Percentiles rank a stretch among this genome's conserved stretches.
phyloP scores from a whole-genome alignment of 148 eudicot genomes.

The Fagopyrum esculentum region DNA sequence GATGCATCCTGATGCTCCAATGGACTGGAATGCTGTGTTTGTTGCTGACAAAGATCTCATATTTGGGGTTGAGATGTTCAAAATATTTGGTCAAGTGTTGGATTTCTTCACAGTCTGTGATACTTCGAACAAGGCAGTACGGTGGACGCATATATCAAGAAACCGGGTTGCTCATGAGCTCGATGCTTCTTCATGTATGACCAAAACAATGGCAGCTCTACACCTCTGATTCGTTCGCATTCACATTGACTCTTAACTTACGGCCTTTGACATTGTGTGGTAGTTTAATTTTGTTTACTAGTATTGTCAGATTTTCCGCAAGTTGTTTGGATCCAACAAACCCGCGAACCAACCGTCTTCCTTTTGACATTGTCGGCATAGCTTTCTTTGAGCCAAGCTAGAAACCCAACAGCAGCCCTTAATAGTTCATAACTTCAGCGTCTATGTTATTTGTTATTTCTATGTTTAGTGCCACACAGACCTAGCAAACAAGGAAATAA shows the following conservation, averaged over 20 bases:
- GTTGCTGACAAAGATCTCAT: constrained; percentile 64
- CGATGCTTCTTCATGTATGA: constrained; percentile 83
- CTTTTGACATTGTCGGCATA: no score
- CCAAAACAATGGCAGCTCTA: constrained; percentile 69
- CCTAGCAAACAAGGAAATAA: background rate
- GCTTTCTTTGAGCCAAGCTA: no score
- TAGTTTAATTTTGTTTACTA: background rate
- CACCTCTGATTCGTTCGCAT: constrained; percentile 39
- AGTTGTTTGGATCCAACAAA: no score
- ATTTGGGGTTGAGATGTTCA: constrained; percentile 96
- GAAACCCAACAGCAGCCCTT: no score
- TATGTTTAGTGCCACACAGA: background rate
- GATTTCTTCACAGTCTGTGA: constrained; percentile 75
- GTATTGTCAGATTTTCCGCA: no score
- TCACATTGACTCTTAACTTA: background rate
- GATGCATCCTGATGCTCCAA: constrained; percentile 77
- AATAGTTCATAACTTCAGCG: no score
- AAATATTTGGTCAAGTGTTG: constrained; percentile 88
- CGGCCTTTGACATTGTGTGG: background rate
- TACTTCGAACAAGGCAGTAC: constrained; percentile 25
- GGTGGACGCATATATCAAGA: constrained; percentile 73
- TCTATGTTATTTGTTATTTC: background rate
- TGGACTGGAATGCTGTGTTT: constrained; percentile 94
- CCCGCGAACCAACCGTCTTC: no score
- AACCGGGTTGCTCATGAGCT: constrained; percentile 56